phyloP scores from a whole-genome alignment of 306 rosid species.

The Delonix regia region DNA sequence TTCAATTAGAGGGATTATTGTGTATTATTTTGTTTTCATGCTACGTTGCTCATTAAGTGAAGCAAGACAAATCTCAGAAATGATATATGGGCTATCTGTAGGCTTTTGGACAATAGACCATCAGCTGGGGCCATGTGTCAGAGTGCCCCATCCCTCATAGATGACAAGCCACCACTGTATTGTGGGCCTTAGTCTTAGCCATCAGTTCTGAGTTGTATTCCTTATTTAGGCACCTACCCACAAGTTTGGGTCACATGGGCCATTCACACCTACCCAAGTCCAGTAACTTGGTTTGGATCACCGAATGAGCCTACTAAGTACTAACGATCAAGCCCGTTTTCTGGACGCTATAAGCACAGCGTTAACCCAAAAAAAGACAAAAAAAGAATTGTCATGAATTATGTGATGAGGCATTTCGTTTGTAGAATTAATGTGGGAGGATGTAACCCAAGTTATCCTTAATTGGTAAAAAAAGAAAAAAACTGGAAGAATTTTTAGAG shows the following conservation, averaged over 20 bases:
- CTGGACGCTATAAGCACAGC: too few species aligned
- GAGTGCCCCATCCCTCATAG: background rate
- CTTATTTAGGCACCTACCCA: too few species aligned
- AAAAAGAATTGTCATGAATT: too few species aligned
- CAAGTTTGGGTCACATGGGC: background rate
- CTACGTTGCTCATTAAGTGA: background rate
- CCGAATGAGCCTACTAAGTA: background rate
- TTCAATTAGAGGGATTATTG: too few species aligned
- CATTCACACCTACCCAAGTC: background rate
- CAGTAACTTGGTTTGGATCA: background rate
- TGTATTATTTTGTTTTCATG: too few species aligned
- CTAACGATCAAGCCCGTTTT: too few species aligned
- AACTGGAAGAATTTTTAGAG: too few species aligned
- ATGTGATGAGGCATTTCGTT: too few species aligned
- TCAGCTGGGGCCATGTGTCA: constrained; percentile 1
- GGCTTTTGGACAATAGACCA: background rate
- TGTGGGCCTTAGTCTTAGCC: background rate
- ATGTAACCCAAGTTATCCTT: too few species aligned
- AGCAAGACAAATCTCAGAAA: background rate
- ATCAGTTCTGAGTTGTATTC: background rate
- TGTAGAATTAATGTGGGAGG: too few species aligned
- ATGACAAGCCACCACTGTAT: background rate
- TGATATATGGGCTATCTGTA: background rate
- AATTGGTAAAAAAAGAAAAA: too few species aligned
- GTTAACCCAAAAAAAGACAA: too few species aligned